Conservation (phyloP, 305 asterid species). For the Rubia tinctorum region DNA sequence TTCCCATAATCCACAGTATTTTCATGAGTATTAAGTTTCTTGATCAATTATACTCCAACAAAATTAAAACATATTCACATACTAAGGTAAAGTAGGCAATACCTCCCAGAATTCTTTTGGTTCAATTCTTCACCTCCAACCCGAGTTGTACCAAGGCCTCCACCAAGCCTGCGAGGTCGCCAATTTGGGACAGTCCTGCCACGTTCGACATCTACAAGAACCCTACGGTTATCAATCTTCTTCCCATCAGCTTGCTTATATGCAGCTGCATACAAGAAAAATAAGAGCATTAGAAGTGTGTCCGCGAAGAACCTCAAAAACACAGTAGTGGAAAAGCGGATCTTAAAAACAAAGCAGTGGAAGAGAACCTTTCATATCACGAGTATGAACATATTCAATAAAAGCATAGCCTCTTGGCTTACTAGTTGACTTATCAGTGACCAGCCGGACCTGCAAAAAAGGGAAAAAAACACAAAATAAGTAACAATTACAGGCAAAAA, state of each 20-base stretch:
- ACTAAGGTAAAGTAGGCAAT: slow-evolving; percentile 7
- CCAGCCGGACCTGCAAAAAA: slow-evolving; percentile 82
- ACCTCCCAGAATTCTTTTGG: slow-evolving; percentile 62
- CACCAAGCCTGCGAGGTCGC: slow-evolving; percentile 99
- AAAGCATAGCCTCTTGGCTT: slow-evolving; percentile 99
- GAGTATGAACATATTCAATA: slow-evolving; percentile 84
- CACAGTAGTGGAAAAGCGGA: neutral
- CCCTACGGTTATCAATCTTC: slow-evolving; percentile 93
- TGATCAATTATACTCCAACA: neutral
- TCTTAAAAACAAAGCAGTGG: neutral
- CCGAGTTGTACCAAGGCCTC: slow-evolving; percentile 98
- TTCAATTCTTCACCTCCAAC: slow-evolving; percentile 78
- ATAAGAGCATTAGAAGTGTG: slow-evolving; percentile 8
- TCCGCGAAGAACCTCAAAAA: neutral
- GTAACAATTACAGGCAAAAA: slow-evolving; percentile 21
- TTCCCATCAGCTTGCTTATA: slow-evolving; percentile 99
- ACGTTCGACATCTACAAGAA: slow-evolving; percentile 98
- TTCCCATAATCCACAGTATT: neutral
- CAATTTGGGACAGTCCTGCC: slow-evolving; percentile 99
- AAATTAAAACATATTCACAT: neutral
- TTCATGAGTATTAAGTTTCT: neutral
- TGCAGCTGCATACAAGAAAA: slow-evolving; percentile 61
- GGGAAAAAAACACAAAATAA: slow-evolving; percentile 19
- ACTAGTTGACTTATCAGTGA: slow-evolving; percentile 67
- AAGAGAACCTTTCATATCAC: slow-evolving; percentile 90